Evolutionary conservation across 2,329 filamentous ascomycete genomes (phyloP).

Genomic region (Lasiodiplodia gonubiensis): DNA sequence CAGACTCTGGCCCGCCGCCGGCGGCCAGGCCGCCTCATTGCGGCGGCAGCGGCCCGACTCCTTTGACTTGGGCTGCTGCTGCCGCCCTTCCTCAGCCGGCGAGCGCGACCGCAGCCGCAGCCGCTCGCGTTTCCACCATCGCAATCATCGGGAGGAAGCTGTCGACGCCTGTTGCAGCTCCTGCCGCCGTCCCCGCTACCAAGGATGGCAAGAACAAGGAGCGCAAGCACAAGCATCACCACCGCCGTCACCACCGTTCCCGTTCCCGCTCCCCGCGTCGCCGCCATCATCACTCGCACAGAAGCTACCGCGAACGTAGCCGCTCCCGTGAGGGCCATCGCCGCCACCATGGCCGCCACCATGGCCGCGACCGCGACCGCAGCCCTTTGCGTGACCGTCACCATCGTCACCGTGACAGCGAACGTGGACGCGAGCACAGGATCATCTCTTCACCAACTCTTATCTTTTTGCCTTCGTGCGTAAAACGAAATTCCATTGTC

Average conservation of each 20-base stretch:
- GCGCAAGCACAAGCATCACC: slow-evolving; percentile 13
- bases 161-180: neutral
- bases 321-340: neutral
- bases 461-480: too few species aligned
- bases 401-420: too few species aligned
- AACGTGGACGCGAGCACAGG: neutral
- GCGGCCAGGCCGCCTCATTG: too few species aligned
- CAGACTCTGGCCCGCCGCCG: too few species aligned
- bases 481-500: too few species aligned
- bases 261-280: slow-evolving; percentile 8
- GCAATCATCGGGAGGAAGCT: slow-evolving; percentile 1
- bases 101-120: too few species aligned
- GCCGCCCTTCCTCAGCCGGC: too few species aligned
- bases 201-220: slow-evolving; percentile 3
- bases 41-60: too few species aligned
- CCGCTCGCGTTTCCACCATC: neutral
- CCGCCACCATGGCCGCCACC: slow-evolving; percentile 1
- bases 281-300: neutral
- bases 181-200: neutral
- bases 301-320: neutral
- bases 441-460: too few species aligned
- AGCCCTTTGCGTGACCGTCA: too few species aligned
- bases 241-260: slow-evolving; percentile 9
- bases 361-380: neutral
- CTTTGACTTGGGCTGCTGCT: too few species aligned